Conservation (phyloP, 1,284 basidiomycete genomes). For the Microbotryum saponariae region DNA sequence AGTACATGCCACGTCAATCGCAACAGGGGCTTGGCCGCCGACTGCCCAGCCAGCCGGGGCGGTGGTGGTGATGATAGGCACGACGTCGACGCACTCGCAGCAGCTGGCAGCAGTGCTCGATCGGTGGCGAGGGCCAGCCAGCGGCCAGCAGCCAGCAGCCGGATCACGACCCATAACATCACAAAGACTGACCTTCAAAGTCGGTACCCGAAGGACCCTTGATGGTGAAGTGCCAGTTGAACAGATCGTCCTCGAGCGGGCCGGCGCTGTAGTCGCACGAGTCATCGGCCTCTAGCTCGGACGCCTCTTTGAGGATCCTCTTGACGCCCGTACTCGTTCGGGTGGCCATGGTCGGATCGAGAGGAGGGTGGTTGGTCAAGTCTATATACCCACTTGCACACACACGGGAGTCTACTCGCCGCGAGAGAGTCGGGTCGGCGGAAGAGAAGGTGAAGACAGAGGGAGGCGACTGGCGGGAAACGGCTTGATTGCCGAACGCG, state of each 20-base stretch:
- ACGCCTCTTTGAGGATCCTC: conserved; percentile 90
- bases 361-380: neutral
- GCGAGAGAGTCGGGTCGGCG: too few species aligned
- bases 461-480: too few species aligned
- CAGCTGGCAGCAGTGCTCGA: too few species aligned
- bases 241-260: conserved; percentile 59
- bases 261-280: conserved; percentile 74
- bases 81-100: too few species aligned
- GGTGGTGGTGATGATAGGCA: neutral
- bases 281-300: conserved; percentile 72
- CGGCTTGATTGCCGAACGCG: too few species aligned
- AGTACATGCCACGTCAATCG: neutral
- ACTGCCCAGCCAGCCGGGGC: neutral
- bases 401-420: neutral
- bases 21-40: too few species aligned
- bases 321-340: conserved; percentile 20
- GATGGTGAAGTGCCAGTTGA: conserved; percentile 94
- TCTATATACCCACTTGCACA: neutral
- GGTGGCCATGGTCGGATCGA: conserved; percentile 6
- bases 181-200: conserved; percentile 60
- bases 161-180: conserved; percentile 42
- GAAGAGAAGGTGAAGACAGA: too few species aligned
- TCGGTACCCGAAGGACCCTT: conserved; percentile 78
- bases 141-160: neutral
- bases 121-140: too few species aligned